These are phyloP conservation scores for Ogataea kodamae DNA, from an alignment of 805 yeast genomes.

Conservation along the genomic window DNA sequence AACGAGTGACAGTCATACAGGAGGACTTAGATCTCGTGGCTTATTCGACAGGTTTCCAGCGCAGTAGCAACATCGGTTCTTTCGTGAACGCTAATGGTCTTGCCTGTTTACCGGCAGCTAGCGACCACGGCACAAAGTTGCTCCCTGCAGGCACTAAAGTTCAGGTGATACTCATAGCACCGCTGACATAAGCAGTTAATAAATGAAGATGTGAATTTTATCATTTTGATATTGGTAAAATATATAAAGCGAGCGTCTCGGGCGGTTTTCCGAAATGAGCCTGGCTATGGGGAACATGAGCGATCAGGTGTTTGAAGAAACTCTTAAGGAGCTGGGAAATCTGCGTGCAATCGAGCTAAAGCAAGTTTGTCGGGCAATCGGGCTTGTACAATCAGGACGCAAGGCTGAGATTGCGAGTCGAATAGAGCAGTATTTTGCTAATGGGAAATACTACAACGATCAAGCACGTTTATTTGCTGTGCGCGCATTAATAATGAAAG, in stretches of 20 bases:
- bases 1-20: constrained; percentile 39
- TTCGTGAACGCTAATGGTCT: constrained; percentile 46
- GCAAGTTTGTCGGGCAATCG: constrained; percentile 47
- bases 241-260: constrained; percentile 3
- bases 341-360: constrained; percentile 53
- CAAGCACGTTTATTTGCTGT: constrained; percentile 43
- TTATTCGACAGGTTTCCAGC: constrained; percentile 45
- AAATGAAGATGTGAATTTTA: too few relatives aligned
- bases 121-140: constrained; percentile 12
- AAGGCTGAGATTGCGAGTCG: constrained; percentile 61
- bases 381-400: constrained; percentile 50
- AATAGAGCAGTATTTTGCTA: constrained; percentile 42
- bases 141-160: constrained; percentile 23
- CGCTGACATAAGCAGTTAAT: constrained; percentile 4
- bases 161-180: constrained; percentile 29
- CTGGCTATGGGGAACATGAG: constrained; percentile 17
- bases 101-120: constrained; percentile 39
- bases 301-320: constrained; percentile 22
- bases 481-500: constrained; percentile 40
- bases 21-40: constrained; percentile 33
- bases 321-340: constrained; percentile 30
- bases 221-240: neutral
- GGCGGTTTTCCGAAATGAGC: constrained; percentile 15
- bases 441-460: constrained; percentile 38
- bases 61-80: constrained; percentile 48